These are phyloP conservation scores for Salicornia ramosissima DNA, from an alignment of 148 eudicot genomes.

Conservation along the genomic window DNA sequence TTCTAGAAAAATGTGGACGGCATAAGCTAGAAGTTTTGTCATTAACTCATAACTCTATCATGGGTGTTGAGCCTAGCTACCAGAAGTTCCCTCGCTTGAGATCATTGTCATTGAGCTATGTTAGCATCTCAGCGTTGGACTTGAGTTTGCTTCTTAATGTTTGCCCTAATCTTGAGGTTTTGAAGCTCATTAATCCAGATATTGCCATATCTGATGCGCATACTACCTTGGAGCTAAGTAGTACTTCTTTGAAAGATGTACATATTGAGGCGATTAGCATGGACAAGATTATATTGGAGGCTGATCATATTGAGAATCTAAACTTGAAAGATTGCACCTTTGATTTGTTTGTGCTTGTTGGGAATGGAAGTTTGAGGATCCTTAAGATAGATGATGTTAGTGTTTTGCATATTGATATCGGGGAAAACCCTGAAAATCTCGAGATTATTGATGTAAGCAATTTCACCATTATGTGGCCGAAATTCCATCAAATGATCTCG, in stretches of 20 bases:
- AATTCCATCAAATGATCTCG: slow-evolving; percentile 70
- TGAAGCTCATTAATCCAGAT: slow-evolving; percentile 57
- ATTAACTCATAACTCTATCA: slow-evolving; percentile 65
- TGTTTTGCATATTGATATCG: slow-evolving; percentile 78
- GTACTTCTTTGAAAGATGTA: slow-evolving; percentile 59
- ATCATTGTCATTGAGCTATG: slow-evolving; percentile 65
- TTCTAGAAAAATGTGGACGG: slow-evolving; percentile 75
- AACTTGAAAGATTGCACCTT: slow-evolving; percentile 78
- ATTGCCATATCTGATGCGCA: slow-evolving; percentile 77
- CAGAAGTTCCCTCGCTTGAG: slow-evolving; percentile 65
- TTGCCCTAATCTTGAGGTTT: slow-evolving; percentile 62
- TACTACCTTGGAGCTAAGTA: slow-evolving; percentile 56
- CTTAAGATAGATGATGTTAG: slow-evolving; percentile 85
- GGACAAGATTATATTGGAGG: slow-evolving; percentile 79
- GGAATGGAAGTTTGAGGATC: slow-evolving; percentile 7
- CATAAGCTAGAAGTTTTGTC: slow-evolving; percentile 66
- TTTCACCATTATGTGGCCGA: slow-evolving; percentile 82
- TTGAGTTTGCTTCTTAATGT: slow-evolving; percentile 69
- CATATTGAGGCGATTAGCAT: slow-evolving; percentile 69
- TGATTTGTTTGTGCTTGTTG: slow-evolving; percentile 41
- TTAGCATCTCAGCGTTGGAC: slow-evolving; percentile 77
- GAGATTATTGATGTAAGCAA: slow-evolving; percentile 80
- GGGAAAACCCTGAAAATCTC: slow-evolving; percentile 65
- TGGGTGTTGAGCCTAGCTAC: slow-evolving; percentile 76
- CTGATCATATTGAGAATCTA: slow-evolving; percentile 68